phyloP scores from a whole-genome alignment of 441 rosid species.

The Adansonia gregorii region DNA sequence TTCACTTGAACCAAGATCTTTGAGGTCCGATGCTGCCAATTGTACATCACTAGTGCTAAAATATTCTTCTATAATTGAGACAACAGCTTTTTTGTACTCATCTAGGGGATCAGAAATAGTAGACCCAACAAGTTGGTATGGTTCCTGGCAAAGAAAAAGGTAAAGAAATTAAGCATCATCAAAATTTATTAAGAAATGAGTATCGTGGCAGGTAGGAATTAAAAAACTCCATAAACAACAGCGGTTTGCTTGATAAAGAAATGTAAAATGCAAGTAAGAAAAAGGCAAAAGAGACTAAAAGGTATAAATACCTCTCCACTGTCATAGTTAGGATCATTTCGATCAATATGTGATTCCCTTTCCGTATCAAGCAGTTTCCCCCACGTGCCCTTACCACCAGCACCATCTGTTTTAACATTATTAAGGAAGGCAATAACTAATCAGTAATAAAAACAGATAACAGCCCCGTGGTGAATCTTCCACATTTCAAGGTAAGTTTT shows the following conservation, averaged over 20 bases:
- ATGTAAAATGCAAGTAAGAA: slow-evolving; percentile 7
- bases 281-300: slow-evolving; percentile 21
- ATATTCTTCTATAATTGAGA: slow-evolving; percentile 83
- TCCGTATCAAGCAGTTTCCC: slow-evolving; percentile 90
- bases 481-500: not conserved
- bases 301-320: slow-evolving; percentile 78
- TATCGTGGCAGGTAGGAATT: not conserved
- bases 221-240: not conserved
- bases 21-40: slow-evolving; percentile 86
- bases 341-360: slow-evolving; percentile 65
- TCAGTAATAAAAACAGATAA: not conserved
- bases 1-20: slow-evolving; percentile 87
- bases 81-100: slow-evolving; percentile 92
- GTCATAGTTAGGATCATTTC: slow-evolving; percentile 94
- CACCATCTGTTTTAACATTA: slow-evolving; percentile 65
- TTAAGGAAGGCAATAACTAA: not conserved
- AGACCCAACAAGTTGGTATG: slow-evolving; percentile 85
- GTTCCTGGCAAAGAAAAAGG: slow-evolving; percentile 57
- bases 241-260: not conserved
- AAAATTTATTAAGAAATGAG: not conserved
- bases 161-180: not conserved
- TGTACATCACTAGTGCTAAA: slow-evolving; percentile 91
- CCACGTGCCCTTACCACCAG: slow-evolving; percentile 95
- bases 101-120: slow-evolving; percentile 89
- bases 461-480: not conserved